Base-by-base conservation (phyloP, 225 moss, liverwort and hornwort genomes). In the Takakia lepidozioides region DNA sequence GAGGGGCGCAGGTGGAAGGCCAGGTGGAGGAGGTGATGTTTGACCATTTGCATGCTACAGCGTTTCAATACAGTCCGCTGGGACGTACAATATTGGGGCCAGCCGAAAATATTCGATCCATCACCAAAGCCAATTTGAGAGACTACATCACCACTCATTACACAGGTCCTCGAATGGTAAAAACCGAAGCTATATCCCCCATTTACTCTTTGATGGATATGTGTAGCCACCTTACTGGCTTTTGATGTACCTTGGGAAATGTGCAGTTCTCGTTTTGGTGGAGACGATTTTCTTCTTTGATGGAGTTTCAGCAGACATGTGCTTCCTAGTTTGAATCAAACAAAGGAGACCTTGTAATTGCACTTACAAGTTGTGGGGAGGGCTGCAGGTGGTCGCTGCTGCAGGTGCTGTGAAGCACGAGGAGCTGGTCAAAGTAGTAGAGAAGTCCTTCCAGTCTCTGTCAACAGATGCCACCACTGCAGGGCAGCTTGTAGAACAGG, bases 21-120 rank as follows among this genome's bases (percentile, higher is more conserved):
- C 75, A 83, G 71, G 69, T 88, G 50, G 81, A 81, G 54, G 88
- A 93, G 53, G 85, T 93, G 50, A 59, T 93, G 38, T 93, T 93
- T 43, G 88, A 88, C 54, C 93, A 93, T 52, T 70, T 93, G 59
- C 93, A 93, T 68, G 88, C 93, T 20, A 93, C 93, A 29, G 93
- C 88, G 51, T 93, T 86, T 54, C 88, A 93, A 55, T 84, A 84
- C 66, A 78, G 66, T 59, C 93, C 88, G 56, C 61, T 88, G 48
- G 93, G 93, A n/a, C 85, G 88, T 19, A 86, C 93, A 45, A 93
- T 88, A 44, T 55, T 88, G 65, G 88, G 93, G 19, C 75, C 88
- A 43, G 78, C 78, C 25, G 69, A 88, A 10, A 93, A 88, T 26
- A 74, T 93, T 46, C 73, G 81, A 60, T 85, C 60, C 20, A 88